These are phyloP conservation scores for Amaranthus hypochondriacus DNA, from an alignment of 148 eudicot species.

Conservation along the genomic window DNA sequence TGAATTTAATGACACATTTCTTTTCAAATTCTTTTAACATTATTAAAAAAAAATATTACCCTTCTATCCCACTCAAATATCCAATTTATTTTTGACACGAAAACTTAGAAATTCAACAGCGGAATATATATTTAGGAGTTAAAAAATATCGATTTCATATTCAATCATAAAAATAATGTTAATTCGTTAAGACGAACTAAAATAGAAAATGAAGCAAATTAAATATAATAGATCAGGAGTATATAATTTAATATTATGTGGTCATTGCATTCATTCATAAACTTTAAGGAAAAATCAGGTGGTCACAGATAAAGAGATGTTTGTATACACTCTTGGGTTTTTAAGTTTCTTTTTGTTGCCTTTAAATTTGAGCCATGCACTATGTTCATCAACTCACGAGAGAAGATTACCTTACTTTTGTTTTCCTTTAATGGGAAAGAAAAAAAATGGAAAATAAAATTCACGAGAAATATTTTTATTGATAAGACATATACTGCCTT, in stretches of 20 bases:
- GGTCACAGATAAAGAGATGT: slow-evolving; percentile 20
- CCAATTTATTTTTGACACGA: no score
- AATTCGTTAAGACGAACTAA: no score
- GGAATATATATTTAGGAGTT: no score
- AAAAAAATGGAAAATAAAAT: no score
- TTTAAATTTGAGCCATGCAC: neutral
- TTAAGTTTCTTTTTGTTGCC: neutral
- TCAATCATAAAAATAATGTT: no score
- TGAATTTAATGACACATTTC: neutral
- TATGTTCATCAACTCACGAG: neutral
- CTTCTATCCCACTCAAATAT: no score
- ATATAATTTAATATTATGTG: neutral
- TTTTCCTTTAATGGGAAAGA: neutral
- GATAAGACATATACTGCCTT: no score
- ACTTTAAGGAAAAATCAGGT: neutral
- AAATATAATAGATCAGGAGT: neutral
- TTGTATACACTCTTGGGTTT: neutral
- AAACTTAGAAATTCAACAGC: no score
- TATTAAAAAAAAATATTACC: no score
- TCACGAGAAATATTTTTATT: no score
- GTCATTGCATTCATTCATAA: neutral
- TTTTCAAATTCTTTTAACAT: neutral
- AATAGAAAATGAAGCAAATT: no score
- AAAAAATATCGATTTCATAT: no score
- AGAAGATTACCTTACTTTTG: neutral